Evolutionary conservation across 2,329 filamentous ascomycete genomes (phyloP).

Genomic region (Cladosporium cucumerinum): DNA sequence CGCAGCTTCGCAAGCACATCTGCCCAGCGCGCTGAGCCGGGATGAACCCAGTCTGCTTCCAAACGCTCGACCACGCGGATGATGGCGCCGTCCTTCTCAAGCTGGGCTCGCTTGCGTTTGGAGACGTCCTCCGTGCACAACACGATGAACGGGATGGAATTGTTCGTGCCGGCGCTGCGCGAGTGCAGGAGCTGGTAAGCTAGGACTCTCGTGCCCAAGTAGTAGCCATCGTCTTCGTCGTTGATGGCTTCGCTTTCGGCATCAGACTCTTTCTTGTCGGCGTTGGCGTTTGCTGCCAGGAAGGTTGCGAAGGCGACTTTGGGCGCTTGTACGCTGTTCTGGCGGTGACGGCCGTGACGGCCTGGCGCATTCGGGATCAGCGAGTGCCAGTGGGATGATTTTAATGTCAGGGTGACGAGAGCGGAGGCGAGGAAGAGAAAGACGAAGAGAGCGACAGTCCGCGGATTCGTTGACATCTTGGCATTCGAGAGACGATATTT

Average conservation of each 20-base stretch:
- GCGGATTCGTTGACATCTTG: slow-evolving; percentile 23
- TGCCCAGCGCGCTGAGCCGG: slow-evolving; percentile 30
- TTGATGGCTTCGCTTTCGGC: slow-evolving; percentile 25
- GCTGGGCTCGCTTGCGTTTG: slow-evolving; percentile 34
- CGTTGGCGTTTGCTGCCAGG: slow-evolving; percentile 30
- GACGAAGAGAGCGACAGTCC: slow-evolving; percentile 32
- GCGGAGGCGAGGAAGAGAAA: slow-evolving; percentile 35
- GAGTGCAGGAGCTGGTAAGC: slow-evolving; percentile 40
- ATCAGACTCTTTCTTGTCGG: slow-evolving; percentile 21
- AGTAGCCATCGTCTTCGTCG: slow-evolving; percentile 37
- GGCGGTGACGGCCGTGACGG: neutral
- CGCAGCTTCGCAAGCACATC: slow-evolving; percentile 39
- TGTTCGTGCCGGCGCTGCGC: slow-evolving; percentile 33
- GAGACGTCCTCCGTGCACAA: slow-evolving; percentile 36
- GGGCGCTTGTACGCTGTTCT: slow-evolving; percentile 22
- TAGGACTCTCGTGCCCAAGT: slow-evolving; percentile 34
- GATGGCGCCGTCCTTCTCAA: slow-evolving; percentile 37
- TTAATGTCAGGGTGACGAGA: slow-evolving; percentile 32
- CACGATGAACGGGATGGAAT: slow-evolving; percentile 38
- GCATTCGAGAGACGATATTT: neutral
- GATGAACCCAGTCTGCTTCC: slow-evolving; percentile 32
- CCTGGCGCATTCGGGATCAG: slow-evolving; percentile 21
- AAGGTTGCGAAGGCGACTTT: slow-evolving; percentile 41
- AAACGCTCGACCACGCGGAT: slow-evolving; percentile 35
- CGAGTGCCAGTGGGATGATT: slow-evolving; percentile 22